A percentile compares a stretch with the other conserved stretches of the same genome.
Conservation (phyloP, 1,139 yeast genomes). For the Starmera stellimalicola region DNA sequence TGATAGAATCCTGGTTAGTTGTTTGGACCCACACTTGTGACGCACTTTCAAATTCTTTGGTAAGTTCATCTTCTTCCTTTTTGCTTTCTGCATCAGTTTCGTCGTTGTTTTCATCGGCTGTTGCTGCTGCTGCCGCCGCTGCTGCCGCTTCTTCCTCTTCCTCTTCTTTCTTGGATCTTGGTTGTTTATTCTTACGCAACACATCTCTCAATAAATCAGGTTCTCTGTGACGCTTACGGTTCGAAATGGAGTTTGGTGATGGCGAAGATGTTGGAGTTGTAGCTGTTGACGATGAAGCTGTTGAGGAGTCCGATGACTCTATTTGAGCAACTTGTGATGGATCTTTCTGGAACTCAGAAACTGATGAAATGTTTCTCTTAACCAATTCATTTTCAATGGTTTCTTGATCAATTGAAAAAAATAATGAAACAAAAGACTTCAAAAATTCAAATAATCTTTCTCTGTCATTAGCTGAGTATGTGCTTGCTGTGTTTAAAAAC, state of each 20-base stretch:
- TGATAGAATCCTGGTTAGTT: slow-evolving; percentile 19
- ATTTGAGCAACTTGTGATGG: slow-evolving; percentile 12
- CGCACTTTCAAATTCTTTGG: slow-evolving; percentile 24
- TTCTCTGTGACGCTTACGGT: slow-evolving; percentile 46
- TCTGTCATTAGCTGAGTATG: slow-evolving; percentile 75
- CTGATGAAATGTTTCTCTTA: slow-evolving; percentile 16
- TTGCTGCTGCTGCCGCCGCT: slow-evolving; percentile 8
- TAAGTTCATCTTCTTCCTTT: slow-evolving; percentile 23
- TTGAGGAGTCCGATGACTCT: slow-evolving; percentile 5
- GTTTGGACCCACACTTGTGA: slow-evolving; percentile 50
- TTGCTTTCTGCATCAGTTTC: slow-evolving; percentile 15
- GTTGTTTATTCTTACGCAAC: slow-evolving; percentile 47
- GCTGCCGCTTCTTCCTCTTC: slow-evolving; percentile 9
- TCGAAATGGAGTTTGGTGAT: background rate
- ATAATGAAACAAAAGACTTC: slow-evolving; percentile 57
- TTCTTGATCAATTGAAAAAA: slow-evolving; percentile 44
- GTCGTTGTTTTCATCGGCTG: slow-evolving; percentile 15
- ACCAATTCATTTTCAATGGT: slow-evolving; percentile 26
- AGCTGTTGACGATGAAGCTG: slow-evolving; percentile 2
- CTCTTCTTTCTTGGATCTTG: slow-evolving; percentile 28
- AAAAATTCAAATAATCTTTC: slow-evolving; percentile 68
- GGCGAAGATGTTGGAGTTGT: slow-evolving; percentile 12
- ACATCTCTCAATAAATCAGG: slow-evolving; percentile 67
- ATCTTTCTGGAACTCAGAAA: slow-evolving; percentile 3
- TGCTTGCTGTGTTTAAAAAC: slow-evolving; percentile 60